Evolutionary conservation across 306 rosid species (phyloP).

Genomic region (Quercus berberidifolia): DNA sequence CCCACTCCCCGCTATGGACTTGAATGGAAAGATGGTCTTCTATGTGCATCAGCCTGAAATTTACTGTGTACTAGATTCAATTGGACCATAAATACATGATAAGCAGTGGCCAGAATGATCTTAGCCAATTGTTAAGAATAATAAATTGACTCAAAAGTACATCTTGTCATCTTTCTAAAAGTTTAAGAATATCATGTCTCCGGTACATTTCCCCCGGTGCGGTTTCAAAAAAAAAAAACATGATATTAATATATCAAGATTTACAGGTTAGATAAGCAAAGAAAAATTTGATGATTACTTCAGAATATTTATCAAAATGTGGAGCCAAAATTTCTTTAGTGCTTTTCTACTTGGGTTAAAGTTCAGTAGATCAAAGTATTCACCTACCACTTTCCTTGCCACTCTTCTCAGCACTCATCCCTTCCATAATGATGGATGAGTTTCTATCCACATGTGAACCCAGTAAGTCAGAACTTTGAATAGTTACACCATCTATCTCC

Average conservation of each 20-base stretch:
- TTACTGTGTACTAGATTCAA: not conserved
- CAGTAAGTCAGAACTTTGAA: constrained; percentile 29
- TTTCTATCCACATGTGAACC: constrained; percentile 40
- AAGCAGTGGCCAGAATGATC: not conserved
- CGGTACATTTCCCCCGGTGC: too few relatives aligned
- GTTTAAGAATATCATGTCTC: not conserved
- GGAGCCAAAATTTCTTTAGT: not conserved
- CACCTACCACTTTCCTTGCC: constrained; percentile 54
- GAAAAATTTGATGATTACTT: not conserved
- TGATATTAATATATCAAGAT: not conserved
- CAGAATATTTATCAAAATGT: not conserved
- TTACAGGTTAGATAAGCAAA: not conserved
- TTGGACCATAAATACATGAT: not conserved
- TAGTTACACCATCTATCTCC: constrained; percentile 30
- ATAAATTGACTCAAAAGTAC: not conserved
- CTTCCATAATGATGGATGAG: constrained; percentile 29
- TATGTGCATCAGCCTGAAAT: not conserved
- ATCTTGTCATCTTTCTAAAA: not conserved
- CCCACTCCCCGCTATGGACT: not conserved
- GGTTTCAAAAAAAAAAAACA: not conserved
- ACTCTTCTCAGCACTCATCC: constrained; percentile 34
- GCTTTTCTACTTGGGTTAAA: constrained; percentile 15
- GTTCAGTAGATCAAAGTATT: constrained; percentile 16
- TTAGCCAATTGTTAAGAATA: not conserved
- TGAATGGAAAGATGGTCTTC: not conserved